These are phyloP conservation scores for Phalaenopsis equestris DNA, from an alignment of 106 monocot species.

Conservation along the genomic window DNA sequence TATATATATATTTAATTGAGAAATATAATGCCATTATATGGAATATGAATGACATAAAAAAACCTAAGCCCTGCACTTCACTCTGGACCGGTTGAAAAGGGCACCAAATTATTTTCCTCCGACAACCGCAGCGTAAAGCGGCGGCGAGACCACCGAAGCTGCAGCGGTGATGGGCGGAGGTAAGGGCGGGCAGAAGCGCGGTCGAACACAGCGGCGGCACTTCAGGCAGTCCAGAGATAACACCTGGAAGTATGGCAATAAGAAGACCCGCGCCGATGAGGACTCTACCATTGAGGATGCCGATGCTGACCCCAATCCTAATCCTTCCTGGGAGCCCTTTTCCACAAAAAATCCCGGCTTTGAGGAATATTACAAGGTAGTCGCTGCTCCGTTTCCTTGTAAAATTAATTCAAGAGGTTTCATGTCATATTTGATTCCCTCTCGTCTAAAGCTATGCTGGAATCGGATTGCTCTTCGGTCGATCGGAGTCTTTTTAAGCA, in stretches of 20 bases:
- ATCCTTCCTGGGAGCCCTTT: constrained; percentile 67
- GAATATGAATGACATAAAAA: no score
- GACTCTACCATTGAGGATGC: constrained; percentile 7
- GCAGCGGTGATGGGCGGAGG: constrained; percentile 2
- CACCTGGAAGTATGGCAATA: constrained; percentile 64
- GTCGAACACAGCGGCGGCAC: constrained; percentile 84
- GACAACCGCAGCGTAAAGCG: not conserved
- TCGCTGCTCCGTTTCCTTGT: not conserved
- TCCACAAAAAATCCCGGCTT: constrained; percentile 59
- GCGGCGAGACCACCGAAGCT: not conserved
- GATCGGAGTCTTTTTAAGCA: not conserved
- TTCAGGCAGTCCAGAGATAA: constrained; percentile 92
- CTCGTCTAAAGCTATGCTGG: not conserved
- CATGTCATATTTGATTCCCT: not conserved
- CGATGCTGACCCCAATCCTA: constrained; percentile 13
- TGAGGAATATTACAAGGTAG: constrained; percentile 95
- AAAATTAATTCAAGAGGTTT: not conserved
- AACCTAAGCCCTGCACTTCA: no score
- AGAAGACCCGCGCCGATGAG: constrained; percentile 23
- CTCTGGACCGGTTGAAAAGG: no score
- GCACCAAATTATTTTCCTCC: not conserved
- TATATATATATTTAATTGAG: no score
- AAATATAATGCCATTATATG: no score
- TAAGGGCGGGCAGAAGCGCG: constrained; percentile 64
- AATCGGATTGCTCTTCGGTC: not conserved